phyloP scores from a whole-genome alignment of 2,329 filamentous ascomycete species.

The Metarhizium robertsii region DNA sequence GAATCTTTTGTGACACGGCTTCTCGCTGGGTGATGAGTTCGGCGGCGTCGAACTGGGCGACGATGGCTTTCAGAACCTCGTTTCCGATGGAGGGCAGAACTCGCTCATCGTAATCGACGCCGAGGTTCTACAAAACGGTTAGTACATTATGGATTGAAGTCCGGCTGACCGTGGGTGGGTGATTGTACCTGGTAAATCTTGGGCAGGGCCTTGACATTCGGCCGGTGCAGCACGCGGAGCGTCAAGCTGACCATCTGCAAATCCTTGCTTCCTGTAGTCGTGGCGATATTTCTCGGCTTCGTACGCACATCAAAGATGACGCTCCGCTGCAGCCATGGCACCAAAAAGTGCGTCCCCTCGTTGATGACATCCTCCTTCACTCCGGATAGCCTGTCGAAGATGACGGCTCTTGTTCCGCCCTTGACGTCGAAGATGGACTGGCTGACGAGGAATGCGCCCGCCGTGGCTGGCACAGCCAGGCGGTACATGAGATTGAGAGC shows the following conservation, averaged over 20 bases:
- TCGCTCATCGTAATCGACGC: slow-evolving; percentile 96
- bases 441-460: slow-evolving; percentile 59
- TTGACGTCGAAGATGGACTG: slow-evolving; percentile 94
- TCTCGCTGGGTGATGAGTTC: slow-evolving; percentile 99
- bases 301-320: slow-evolving; percentile 97
- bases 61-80: slow-evolving; percentile 97
- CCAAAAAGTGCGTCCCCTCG: slow-evolving; percentile 92
- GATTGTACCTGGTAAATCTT: slow-evolving; percentile 88
- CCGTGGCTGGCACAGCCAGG: slow-evolving; percentile 62
- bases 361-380: slow-evolving; percentile 89
- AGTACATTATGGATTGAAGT: neutral
- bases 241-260: slow-evolving; percentile 99
- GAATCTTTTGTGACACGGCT: slow-evolving; percentile 91
- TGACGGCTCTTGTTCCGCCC: slow-evolving; percentile 88
- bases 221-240: slow-evolving; percentile 85
- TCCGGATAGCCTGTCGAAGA: slow-evolving; percentile 89
- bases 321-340: slow-evolving; percentile 91
- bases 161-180: neutral
- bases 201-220: slow-evolving; percentile 83
- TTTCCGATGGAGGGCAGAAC: slow-evolving; percentile 98
- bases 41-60: slow-evolving; percentile 96
- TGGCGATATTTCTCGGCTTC: slow-evolving; percentile 93
- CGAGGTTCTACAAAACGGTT: slow-evolving; percentile 63
- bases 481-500: slow-evolving; percentile 54
- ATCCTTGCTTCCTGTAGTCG: slow-evolving; percentile 96